Evolutionary conservation across 768 basidiomycete species (phyloP), one percentile per base, ranked within the genome.

Genomic region (Sarcomyxa edulis): DNA sequence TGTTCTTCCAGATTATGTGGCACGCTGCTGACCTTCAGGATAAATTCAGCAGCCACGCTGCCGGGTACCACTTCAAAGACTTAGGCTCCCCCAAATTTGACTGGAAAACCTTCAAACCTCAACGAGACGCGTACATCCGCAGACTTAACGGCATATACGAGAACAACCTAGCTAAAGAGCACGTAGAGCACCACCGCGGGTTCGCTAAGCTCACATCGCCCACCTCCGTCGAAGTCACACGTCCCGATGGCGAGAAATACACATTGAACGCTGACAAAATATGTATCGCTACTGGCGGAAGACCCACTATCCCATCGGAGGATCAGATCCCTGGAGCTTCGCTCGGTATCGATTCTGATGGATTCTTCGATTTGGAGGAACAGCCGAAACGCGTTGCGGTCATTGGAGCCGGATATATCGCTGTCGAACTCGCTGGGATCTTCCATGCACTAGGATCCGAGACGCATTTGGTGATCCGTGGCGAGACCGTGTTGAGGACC

Each of bases 341-440:
- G 26, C 74, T 88, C 30, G 96, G 94, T 19, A 95, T 91, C 48
- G 71, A 83, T 62, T 95, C 91, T 7, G 96, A 99, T 58, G 94
- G 93, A 3, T 99, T 99, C 71, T 99, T 99, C 52, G 89, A 80
- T 31, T 77, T 99, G 31, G 78, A 79, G 48, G 74, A 84, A 36
- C 92, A 95, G 59, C 96, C 96, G 7, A 89, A 84, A 62, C 78
- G 92, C 42, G 93, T 96, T 21, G 94, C 84, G 3, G 84, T 98
- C 39, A 82, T 97, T 29, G 96, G 96, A 32, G 96, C 96, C 10
- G 96, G 96, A 1, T 99, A 99, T 60, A 98, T 99, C 49, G 93
- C 93, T 12, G 89, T 97, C 45, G 96, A 99, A 62, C 79, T 99
- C 32, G 91, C 95, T 4, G 96, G 96, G 14, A 78, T 99, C 39